phyloP scores from a whole-genome alignment of 2,329 filamentous ascomycete genomes.

The Chaetomiaceae sp. region DNA sequence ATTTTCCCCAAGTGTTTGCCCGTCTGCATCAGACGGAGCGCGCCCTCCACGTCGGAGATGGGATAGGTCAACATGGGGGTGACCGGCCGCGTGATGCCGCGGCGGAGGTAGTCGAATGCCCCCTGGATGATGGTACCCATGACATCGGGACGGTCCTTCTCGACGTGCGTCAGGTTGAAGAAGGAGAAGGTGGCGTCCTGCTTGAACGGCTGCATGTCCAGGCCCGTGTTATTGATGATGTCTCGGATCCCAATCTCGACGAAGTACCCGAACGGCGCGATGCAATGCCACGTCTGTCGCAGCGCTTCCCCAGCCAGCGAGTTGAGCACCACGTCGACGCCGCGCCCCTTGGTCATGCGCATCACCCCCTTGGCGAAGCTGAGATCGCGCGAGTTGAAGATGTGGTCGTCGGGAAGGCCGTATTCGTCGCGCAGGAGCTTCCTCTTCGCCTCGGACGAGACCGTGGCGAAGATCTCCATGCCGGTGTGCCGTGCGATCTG shows the following conservation, averaged over 20 bases:
- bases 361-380: not conserved
- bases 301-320: conserved; percentile 35
- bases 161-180: not conserved
- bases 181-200: not conserved
- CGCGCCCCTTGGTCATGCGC: conserved; percentile 19
- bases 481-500: conserved; percentile 8
- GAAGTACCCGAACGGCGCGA: conserved; percentile 39
- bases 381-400: conserved; percentile 4
- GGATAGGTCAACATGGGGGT: too few species aligned
- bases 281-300: conserved; percentile 36
- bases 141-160: too few species aligned
- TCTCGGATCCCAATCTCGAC: conserved; percentile 40
- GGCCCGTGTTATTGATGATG: conserved; percentile 30
- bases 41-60: too few species aligned
- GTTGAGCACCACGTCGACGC: too few species aligned
- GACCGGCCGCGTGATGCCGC: too few species aligned
- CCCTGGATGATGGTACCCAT: too few species aligned
- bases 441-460: conserved; percentile 30
- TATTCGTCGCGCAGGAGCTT: conserved; percentile 28
- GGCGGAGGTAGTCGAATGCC: too few species aligned
- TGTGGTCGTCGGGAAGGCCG: conserved; percentile 23
- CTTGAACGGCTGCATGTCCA: conserved; percentile 40
- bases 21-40: too few species aligned
- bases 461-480: conserved; percentile 15
- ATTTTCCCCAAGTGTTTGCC: too few species aligned